These are phyloP conservation scores for Ganoderma multipileum DNA, from an alignment of 1,284 basidiomycete species.

Conservation along the genomic window DNA sequence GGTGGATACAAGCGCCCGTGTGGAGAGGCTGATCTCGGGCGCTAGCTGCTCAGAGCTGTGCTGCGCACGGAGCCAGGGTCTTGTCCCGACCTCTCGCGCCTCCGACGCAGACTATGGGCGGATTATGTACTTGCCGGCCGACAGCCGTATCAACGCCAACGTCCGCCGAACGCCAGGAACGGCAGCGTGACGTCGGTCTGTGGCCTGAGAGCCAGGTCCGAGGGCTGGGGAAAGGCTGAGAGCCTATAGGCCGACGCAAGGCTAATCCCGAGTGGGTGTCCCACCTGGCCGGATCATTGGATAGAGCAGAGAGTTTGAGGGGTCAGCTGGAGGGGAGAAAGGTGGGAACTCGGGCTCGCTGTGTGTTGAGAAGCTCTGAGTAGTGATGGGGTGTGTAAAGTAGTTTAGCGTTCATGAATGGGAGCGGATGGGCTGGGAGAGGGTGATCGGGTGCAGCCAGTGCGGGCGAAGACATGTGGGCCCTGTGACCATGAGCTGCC, in stretches of 20 bases:
- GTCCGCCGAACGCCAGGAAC: conserved; percentile 13
- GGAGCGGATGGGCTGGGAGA: conserved; percentile 19
- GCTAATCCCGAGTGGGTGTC: conserved; percentile 10
- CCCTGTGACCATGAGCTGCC: conserved; percentile 35
- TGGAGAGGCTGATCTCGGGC: background rate
- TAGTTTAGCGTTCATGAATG: conserved; percentile 23
- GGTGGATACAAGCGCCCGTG: background rate
- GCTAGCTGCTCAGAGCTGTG: conserved; percentile 14
- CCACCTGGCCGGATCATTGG: conserved; percentile 25
- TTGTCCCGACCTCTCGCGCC: background rate
- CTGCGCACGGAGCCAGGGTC: conserved; percentile 18
- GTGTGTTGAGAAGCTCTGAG: conserved; percentile 10
- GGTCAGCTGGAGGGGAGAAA: conserved; percentile 28
- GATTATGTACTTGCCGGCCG: conserved; percentile 12
- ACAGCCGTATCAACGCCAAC: background rate
- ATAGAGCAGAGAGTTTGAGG: background rate
- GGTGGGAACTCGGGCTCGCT: conserved; percentile 14
- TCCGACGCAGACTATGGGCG: conserved; percentile 16
- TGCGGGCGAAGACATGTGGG: conserved; percentile 18
- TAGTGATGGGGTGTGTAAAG: conserved; percentile 15
- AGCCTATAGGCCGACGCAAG: conserved; percentile 27
- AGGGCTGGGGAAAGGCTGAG: background rate
- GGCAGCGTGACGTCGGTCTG: conserved; percentile 12
- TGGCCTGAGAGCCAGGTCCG: conserved; percentile 15
- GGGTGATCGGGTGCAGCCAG: conserved; percentile 27